Conservation (phyloP, 108 stramenopile genomes). For the Skeletonema costatum region DNA sequence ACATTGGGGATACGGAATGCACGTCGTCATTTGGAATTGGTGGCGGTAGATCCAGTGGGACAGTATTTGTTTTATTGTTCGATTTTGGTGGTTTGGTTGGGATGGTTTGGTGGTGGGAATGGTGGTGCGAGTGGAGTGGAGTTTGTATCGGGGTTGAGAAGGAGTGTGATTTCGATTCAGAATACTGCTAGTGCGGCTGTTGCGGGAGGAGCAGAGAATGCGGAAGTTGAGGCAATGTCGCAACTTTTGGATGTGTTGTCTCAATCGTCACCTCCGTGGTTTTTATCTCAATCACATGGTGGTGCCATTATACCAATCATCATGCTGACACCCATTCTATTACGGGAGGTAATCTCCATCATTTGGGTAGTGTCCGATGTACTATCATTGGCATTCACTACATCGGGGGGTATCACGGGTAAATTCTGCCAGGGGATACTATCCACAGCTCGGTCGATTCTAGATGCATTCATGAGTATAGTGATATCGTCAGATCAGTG, state of each 20-base stretch:
- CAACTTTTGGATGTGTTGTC: conserved; percentile 19
- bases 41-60: conserved; percentile 76
- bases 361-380: conserved; percentile 73
- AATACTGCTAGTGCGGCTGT: conserved; percentile 9
- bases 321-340: conserved; percentile 57
- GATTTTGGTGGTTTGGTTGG: conserved; percentile 68
- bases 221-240: neutral
- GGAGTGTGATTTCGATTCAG: conserved; percentile 25
- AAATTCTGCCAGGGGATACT: conserved; percentile 25
- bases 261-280: conserved; percentile 39
- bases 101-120: conserved; percentile 18
- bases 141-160: conserved; percentile 11
- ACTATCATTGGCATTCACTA: conserved; percentile 25
- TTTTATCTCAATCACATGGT: conserved; percentile 25
- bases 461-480: conserved; percentile 78
- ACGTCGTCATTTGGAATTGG: conserved; percentile 58
- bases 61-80: conserved; percentile 85
- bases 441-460: conserved; percentile 21
- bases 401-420: conserved; percentile 33
- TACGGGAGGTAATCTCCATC: conserved; percentile 70
- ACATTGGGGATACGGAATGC: conserved; percentile 62
- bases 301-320: conserved; percentile 38
- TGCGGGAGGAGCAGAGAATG: neutral
- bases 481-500: conserved; percentile 59
- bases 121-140: conserved; percentile 26